These are phyloP conservation scores for Triglochin maritima DNA, from an alignment of 106 monocot genomes.

Conservation along the genomic window DNA sequence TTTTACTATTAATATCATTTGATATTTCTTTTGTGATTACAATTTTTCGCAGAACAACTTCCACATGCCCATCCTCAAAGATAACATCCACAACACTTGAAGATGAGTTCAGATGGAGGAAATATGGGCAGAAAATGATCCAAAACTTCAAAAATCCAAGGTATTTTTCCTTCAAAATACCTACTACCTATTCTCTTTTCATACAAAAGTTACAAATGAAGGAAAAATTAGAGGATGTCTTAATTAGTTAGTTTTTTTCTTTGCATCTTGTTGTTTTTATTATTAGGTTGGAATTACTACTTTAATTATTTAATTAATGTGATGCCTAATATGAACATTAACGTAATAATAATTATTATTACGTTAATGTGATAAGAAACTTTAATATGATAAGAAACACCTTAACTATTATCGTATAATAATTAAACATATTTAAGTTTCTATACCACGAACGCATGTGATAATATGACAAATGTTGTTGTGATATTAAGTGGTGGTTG, in stretches of 20 bases:
- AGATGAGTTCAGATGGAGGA: slow-evolving; percentile 53
- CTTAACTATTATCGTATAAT: too few relatives aligned
- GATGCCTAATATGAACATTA: too few relatives aligned
- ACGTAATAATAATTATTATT: too few relatives aligned
- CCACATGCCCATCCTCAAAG: slow-evolving; percentile 10
- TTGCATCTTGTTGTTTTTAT: too few relatives aligned
- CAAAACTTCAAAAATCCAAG: slow-evolving; percentile 27
- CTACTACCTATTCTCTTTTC: not conserved
- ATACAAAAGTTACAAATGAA: not conserved
- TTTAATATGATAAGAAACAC: too few relatives aligned
- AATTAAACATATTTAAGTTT: too few relatives aligned
- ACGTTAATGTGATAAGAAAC: too few relatives aligned
- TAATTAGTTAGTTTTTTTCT: not conserved
- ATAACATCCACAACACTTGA: slow-evolving; percentile 13
- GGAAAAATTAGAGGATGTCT: not conserved
- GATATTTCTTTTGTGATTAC: not conserved
- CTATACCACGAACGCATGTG: too few relatives aligned
- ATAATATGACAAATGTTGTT: too few relatives aligned
- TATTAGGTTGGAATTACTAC: too few relatives aligned
- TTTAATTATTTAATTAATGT: too few relatives aligned
- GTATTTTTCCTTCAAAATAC: slow-evolving; percentile 7
- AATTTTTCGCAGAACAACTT: slow-evolving; percentile 7
- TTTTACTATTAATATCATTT: not conserved
- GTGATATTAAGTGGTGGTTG: too few relatives aligned
- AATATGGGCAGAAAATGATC: slow-evolving; percentile 71